A percentile compares a stretch with the other conserved stretches of the same genome.
Evolutionary conservation across 176 grass and related monocot genomes (phyloP).

Genomic region (Musa itinerans): DNA sequence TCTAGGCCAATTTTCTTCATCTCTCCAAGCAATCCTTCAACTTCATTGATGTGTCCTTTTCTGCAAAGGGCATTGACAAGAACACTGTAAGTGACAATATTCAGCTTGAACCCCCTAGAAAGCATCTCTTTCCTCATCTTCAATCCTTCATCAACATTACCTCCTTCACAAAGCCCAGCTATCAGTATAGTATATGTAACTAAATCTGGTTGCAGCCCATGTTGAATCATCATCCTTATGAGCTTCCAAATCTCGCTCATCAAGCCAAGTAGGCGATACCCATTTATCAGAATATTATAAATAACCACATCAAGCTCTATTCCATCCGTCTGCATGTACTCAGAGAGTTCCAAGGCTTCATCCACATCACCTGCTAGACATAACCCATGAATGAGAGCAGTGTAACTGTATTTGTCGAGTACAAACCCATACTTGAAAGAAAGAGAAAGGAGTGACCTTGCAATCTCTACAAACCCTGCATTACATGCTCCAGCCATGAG

Average conservation of each 20-base stretch:
- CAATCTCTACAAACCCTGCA: slow-evolving; percentile 36
- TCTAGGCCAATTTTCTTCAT: slow-evolving; percentile 59
- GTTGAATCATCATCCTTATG: slow-evolving; percentile 52
- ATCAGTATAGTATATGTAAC: slow-evolving; percentile 91
- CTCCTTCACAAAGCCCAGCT: slow-evolving; percentile 50
- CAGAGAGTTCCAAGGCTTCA: slow-evolving; percentile 56
- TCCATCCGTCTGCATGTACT: slow-evolving; percentile 39
- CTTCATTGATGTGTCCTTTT: slow-evolving; percentile 59
- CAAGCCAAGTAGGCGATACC: slow-evolving; percentile 50
- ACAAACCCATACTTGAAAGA: slow-evolving; percentile 78
- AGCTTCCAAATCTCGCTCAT: slow-evolving; percentile 50
- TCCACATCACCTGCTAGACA: slow-evolving; percentile 40
- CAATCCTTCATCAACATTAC: slow-evolving; percentile 72
- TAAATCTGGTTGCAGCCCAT: slow-evolving; percentile 65
- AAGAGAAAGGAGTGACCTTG: slow-evolving; percentile 63
- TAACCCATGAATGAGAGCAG: slow-evolving; percentile 71
- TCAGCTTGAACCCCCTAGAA: slow-evolving; percentile 55
- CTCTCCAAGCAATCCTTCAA: slow-evolving; percentile 64
- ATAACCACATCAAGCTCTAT: slow-evolving; percentile 46
- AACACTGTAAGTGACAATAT: slow-evolving; percentile 85
- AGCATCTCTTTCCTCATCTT: slow-evolving; percentile 67
- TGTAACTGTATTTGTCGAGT: slow-evolving; percentile 50
- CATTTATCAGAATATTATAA: slow-evolving; percentile 84
- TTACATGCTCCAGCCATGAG: slow-evolving; percentile 67
- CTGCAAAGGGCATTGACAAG: slow-evolving; percentile 67